Percentiles rank a stretch among this genome's conserved stretches.
phyloP scores from a whole-genome alignment of 331 rosid species.

The Spiraea crenata region DNA sequence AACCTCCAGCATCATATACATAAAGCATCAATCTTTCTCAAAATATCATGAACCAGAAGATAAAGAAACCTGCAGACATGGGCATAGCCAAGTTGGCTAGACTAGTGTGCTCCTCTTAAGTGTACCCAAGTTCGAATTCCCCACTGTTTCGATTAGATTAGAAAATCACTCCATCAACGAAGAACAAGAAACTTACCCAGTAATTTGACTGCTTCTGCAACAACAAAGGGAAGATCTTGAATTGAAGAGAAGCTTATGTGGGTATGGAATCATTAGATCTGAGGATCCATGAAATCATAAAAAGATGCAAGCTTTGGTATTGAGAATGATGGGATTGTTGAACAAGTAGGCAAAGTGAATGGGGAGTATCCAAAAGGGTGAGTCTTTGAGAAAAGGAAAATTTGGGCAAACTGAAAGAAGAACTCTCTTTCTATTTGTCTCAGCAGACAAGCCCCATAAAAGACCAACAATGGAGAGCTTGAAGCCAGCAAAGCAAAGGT shows the following conservation, averaged over 20 bases:
- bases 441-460: slow-evolving; percentile 57
- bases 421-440: neutral
- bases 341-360: slow-evolving; percentile 28
- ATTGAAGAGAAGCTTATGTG: slow-evolving; percentile 25
- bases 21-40: slow-evolving; percentile 15
- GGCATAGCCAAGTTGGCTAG: too few relatives aligned
- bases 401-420: slow-evolving; percentile 31
- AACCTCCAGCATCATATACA: slow-evolving; percentile 21
- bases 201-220: slow-evolving; percentile 30
- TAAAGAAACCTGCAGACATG: neutral
- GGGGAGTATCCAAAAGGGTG: slow-evolving; percentile 29
- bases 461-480: slow-evolving; percentile 59
- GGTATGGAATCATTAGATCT: slow-evolving; percentile 54
- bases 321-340: slow-evolving; percentile 36
- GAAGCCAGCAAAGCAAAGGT: slow-evolving; percentile 88
- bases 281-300: slow-evolving; percentile 52
- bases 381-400: slow-evolving; percentile 22
- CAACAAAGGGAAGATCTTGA: slow-evolving; percentile 44
- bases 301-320: slow-evolving; percentile 12
- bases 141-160: too few relatives aligned
- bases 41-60: neutral
- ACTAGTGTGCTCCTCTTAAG: too few relatives aligned
- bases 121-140: too few relatives aligned
- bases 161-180: too few relatives aligned
- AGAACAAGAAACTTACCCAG: slow-evolving; percentile 37